These are phyloP conservation scores for Mikania micrantha DNA, from an alignment of 129 eudicot species.

Conservation along the genomic window DNA sequence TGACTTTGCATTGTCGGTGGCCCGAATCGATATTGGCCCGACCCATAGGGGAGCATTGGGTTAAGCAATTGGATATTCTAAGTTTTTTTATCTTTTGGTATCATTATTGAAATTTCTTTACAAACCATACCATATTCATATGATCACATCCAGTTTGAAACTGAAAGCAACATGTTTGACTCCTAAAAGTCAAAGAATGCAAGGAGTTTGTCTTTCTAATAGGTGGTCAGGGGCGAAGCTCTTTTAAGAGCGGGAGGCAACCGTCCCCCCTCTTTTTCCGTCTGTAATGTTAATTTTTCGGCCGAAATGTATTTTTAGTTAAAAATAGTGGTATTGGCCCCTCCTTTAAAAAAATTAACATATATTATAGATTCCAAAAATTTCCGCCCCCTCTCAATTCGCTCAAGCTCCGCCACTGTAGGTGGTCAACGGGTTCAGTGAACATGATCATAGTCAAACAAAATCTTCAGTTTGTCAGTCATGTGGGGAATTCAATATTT, in stretches of 20 bases:
- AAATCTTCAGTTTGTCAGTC: conserved; percentile 28
- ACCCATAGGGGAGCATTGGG: background rate
- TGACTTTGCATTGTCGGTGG: background rate
- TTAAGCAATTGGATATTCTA: background rate
- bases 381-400: no score
- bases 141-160: background rate
- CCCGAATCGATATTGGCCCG: background rate
- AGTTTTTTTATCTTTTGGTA: background rate
- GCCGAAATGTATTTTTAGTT: no score
- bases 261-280: no score
- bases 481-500: conserved; percentile 19
- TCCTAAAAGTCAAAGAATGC: conserved; percentile 11
- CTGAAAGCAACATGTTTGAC: conserved; percentile 1
- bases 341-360: no score
- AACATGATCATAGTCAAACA: conserved; percentile 20
- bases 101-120: background rate
- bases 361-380: no score
- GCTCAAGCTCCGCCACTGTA: no score
- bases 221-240: no score
- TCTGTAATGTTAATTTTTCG: no score
- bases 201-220: conserved; percentile 1
- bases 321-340: no score
- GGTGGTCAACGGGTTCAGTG: conserved; percentile 20
- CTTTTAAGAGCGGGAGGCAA: no score
- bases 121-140: background rate